Conservation (phyloP, 106 monocot genomes). For the Acanthochlamys bracteata region DNA sequence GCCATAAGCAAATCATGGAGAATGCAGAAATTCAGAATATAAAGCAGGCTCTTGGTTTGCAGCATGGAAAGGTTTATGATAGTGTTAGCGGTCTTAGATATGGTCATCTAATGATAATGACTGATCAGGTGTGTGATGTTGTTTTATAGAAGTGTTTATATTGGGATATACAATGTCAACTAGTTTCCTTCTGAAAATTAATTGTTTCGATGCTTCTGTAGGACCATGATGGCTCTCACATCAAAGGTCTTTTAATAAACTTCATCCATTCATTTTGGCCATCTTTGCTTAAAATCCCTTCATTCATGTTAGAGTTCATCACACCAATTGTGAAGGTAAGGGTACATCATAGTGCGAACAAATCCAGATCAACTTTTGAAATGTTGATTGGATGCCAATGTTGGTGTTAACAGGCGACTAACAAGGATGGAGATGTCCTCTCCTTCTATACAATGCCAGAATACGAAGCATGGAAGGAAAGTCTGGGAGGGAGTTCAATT, state of each 20-base stretch:
- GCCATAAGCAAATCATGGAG: slow-evolving; percentile 85
- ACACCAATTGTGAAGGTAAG: slow-evolving; percentile 99
- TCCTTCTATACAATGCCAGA: slow-evolving; percentile 95
- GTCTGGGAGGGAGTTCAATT: slow-evolving; percentile 54
- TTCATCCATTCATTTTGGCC: slow-evolving; percentile 98
- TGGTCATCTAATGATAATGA: slow-evolving; percentile 99
- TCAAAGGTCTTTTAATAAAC: slow-evolving; percentile 90
- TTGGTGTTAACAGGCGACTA: slow-evolving; percentile 84
- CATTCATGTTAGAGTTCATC: slow-evolving; percentile 94
- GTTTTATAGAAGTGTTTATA: no score
- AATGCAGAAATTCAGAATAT: slow-evolving; percentile 90
- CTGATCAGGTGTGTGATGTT: slow-evolving; percentile 67
- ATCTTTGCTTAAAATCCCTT: slow-evolving; percentile 70
- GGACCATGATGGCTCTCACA: slow-evolving; percentile 99
- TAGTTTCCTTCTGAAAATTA: not conserved
- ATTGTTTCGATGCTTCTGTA: slow-evolving; percentile 8
- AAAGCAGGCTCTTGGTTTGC: slow-evolving; percentile 89
- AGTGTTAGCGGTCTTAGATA: slow-evolving; percentile 83
- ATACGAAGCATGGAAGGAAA: slow-evolving; percentile 93
- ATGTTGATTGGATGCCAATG: not conserved
- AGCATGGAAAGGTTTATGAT: slow-evolving; percentile 93
- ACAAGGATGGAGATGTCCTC: slow-evolving; percentile 31
- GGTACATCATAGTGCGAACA: not conserved
- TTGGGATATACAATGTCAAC: no score
- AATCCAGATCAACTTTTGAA: no score